Conservation (phyloP, 2,329 filamentous ascomycete species). For the Harringtonia aguacate region DNA sequence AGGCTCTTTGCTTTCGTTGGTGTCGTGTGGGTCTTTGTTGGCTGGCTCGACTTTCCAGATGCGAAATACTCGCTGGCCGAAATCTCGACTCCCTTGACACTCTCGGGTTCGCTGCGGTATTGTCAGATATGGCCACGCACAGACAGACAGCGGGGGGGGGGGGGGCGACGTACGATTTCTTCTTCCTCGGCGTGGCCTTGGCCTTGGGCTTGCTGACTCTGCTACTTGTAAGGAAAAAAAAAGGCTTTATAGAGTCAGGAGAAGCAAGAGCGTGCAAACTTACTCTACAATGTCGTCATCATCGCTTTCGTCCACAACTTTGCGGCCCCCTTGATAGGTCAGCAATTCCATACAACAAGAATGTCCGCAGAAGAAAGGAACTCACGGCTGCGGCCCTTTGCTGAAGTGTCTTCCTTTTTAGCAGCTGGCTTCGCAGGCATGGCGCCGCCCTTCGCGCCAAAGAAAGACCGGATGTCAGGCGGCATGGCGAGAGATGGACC, state of each 20-base stretch:
- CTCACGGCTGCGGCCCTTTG: slow-evolving; percentile 13
- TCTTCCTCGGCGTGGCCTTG: slow-evolving; percentile 42
- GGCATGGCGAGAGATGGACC: slow-evolving; percentile 38
- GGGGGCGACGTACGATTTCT: slow-evolving; percentile 32
- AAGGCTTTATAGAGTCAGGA: too few species aligned
- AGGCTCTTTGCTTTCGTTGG: slow-evolving; percentile 31
- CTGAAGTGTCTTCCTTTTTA: slow-evolving; percentile 16
- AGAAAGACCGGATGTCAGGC: slow-evolving; percentile 63
- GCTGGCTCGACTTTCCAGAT: slow-evolving; percentile 32
- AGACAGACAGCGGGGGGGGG: neutral
- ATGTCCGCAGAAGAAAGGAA: too few species aligned
- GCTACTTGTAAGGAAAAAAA: neutral
- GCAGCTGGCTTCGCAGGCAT: slow-evolving; percentile 24
- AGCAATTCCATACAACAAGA: too few species aligned
- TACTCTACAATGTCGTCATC: slow-evolving; percentile 18
- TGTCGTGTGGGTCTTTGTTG: slow-evolving; percentile 24
- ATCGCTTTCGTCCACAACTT: slow-evolving; percentile 16
- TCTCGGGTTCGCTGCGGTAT: slow-evolving; percentile 21
- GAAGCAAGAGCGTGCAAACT: slow-evolving; percentile 22
- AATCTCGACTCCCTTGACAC: slow-evolving; percentile 37
- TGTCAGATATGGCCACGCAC: neutral
- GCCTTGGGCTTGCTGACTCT: slow-evolving; percentile 43
- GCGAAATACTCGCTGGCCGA: slow-evolving; percentile 47
- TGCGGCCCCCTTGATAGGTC: slow-evolving; percentile 15
- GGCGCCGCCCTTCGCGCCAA: slow-evolving; percentile 49